Evolutionary conservation across 2,329 filamentous ascomycete species (phyloP), one percentile per base, ranked within the genome.

Genomic region (Cyphellophora europaea): DNA sequence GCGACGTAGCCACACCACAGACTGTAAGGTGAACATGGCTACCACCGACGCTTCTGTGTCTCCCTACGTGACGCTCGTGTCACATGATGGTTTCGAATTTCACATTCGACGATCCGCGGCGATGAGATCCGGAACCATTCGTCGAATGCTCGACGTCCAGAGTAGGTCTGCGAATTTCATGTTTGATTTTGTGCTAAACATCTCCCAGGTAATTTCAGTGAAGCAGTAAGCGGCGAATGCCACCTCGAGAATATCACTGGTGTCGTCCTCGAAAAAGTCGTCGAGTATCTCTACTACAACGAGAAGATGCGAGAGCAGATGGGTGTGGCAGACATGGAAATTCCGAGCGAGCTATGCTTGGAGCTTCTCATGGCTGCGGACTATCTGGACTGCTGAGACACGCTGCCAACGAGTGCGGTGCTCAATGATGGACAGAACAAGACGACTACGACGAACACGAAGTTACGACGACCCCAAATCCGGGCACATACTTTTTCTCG

Each of bases 211-310:
- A n/a, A n/a, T n/a, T 25, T 25, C 48, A 59, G 64, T n/a, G 77
- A 81, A 55, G 68, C 71, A 0, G 56, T 68, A 11, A 68, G 67
- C 12, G 75, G 75, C 32, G 66, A 67, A 19, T 75, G 74, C 42
- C 61, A 64, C 2, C 64, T 81, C 15, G 69, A 76, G 37, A 76
- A 72, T 27, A 71, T 80, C 50, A 79, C 72, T 47, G 76, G 71
- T 17, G 56, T 77, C 16, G 67, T 79, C 8, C 63, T 82, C 2
- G 77, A 81, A 50, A 79, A 79, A 54, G 74, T 82, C 35, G 80
- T 76, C 65, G 75, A 80, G 53, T 82, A 82, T 51, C 67, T 82
- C 29, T 78, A 77, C 55, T 81, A 80, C 59, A 73, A 77, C 44
- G 69, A 80, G 48, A 79, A 77, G 56, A 62, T 79, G 51, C 69